Evolutionary conservation across 805 yeast species (phyloP), one percentile per base, ranked within the genome.

Genomic region (Lachancea fermentati): DNA sequence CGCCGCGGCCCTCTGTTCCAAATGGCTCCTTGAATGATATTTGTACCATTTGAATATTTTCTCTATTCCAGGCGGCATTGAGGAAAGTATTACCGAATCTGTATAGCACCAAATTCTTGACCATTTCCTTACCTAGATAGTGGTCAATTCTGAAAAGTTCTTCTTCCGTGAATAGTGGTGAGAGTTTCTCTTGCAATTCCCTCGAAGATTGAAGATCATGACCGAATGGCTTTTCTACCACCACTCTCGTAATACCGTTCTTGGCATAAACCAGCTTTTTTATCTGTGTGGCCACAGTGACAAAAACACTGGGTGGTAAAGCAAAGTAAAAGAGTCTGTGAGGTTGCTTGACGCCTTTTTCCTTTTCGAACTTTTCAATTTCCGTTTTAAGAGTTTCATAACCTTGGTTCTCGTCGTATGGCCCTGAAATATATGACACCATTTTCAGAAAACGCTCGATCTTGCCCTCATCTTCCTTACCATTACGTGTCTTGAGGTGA

Each of bases 1-100:
- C 98, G 52, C 98, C 98, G 62, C 98, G 79, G 42, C 98, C 98
- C 68, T 93, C 96, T 30, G 98, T 93, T 41, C 98, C 98, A 55
- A 93, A 93, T n/a, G 93, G 86, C 69, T 93, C 98, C 70, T 93
- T 93, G 73, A 93, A 91, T 11, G 91, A 76, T 51, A 93, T 79
- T 71, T 91, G 96, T 47, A 93, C 80, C 30, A 81, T 76, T 47
- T 78, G 73, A 57, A 93, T 79, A 64, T 76, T 82, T 48, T 84
- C 75, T 60, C 73, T 80, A 69, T 84, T 82, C 97, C 97, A 93
- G 41, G 84, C 76, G n/a, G 95, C 86, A 57, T 76, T 76, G 58
- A 93, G 72, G 63, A 91, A 77, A 59, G 81, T 81, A 68, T 93
- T 93, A 52, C 95, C 95, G 58, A 93, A 93, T 59, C 98, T 78